Evolutionary conservation across 2,329 filamentous ascomycete genomes (phyloP), one percentile per base, ranked within the genome.

Genomic region (Penicillium sp.): DNA sequence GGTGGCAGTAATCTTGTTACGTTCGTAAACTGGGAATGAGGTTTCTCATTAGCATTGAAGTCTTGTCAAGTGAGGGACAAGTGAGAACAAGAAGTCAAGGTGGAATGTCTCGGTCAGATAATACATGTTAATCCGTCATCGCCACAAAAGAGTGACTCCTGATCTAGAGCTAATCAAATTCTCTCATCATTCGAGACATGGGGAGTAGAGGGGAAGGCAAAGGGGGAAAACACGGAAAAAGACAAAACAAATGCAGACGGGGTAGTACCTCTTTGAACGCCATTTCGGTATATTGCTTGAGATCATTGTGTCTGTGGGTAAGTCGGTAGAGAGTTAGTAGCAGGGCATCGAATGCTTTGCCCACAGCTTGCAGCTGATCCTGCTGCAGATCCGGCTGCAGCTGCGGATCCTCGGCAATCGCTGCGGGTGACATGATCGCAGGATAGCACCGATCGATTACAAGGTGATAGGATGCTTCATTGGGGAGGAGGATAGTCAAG

Each of bases 131-230:
- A 76, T 89, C 87, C 81, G 82, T 90, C 88, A 85, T 77, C 72
- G 81, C 79, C 82, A 80, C 81, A 76, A 64, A 69, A 63, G 69
- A 72, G 82, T 79, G 85, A 82, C 87, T 91, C 83, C 82, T 88
- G 89, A 90, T 91, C 89, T 91, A 91, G 89, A 92, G 89, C 89
- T 91, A 91, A 89, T 77, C 70, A 73, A 69, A 70, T 70, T 78
- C 75, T 79, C 74, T 83, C 82, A 75, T 83, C 80, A 82, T 78
- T 63, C 70, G 73, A 76, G 70, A 73, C 67, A 62, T 50, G 44
- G 51, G 56, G 51, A 44, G 50, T 36, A 62, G 6, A 27, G 39
- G 43, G 55, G 53, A 44, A 52, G 44, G 31, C 16, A 55, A 36
- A 36, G 24, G 58, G n/a, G 27, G 49, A 47, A 43, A 37, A 27